These are phyloP conservation scores for Solanum hybrid DNA, from an alignment of 305 asterid species.

Conservation along the genomic window DNA sequence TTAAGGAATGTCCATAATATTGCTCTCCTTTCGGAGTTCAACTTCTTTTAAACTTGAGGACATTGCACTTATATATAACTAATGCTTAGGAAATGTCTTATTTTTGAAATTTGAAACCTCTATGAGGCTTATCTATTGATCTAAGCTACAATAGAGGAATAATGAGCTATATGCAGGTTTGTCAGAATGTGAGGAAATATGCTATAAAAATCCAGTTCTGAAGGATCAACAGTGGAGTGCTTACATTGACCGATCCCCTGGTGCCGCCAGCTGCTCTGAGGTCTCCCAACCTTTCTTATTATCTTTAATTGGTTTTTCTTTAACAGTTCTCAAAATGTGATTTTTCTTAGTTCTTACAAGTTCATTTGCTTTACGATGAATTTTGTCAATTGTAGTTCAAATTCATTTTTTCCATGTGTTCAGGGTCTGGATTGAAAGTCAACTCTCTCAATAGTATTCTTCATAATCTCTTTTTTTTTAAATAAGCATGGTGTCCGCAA, in stretches of 20 bases:
- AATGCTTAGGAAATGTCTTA: background rate
- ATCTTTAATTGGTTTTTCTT: background rate
- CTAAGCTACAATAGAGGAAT: background rate
- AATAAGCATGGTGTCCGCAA: background rate
- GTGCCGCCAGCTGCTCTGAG: constrained; percentile 71
- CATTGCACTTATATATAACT: background rate
- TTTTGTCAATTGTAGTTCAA: background rate
- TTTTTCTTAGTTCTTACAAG: background rate
- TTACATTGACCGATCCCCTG: constrained; percentile 82
- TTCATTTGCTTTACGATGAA: background rate
- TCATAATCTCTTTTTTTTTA: background rate
- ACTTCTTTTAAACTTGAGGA: background rate
- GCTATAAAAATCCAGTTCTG: constrained; percentile 86
- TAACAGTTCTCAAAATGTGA: background rate
- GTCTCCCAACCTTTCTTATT: constrained; percentile 18
- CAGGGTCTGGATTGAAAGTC: background rate
- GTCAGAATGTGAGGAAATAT: constrained; percentile 69
- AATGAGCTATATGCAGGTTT: constrained; percentile 27
- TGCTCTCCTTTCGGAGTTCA: background rate
- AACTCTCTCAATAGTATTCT: background rate
- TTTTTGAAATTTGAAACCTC: background rate
- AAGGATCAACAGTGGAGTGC: constrained; percentile 83
- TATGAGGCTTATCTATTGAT: background rate
- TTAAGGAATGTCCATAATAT: background rate
- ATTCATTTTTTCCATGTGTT: background rate